Evolutionary conservation across 371 early-diverging fungal species (phyloP), one percentile per base, ranked within the genome.

Genomic region (Mycotypha africana): DNA sequence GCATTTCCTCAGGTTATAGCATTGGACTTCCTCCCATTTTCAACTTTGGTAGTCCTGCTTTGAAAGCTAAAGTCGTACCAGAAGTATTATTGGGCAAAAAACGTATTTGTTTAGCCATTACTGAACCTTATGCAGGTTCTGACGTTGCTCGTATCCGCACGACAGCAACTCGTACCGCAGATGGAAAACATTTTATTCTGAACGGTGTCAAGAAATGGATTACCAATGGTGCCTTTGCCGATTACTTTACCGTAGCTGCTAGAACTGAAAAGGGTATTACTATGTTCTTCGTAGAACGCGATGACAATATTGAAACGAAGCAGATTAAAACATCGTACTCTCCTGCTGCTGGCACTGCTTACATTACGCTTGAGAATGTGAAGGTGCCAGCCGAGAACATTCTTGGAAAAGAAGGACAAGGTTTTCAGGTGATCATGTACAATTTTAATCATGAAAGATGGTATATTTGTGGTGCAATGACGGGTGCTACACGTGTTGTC

Each of bases 141-240:
- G 92, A 91, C 61, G 92, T 91, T 1, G 89, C 90, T 34, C 80
- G 81, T 54, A 66, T 92, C 38, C 66, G 62, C 19, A 78, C 81
- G 15, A 80, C 80, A 38, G 90, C 90, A 5, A 41, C 28, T 33
- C 40, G 42, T 15, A 52, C 42, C 10, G 24, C 53, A 9, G 47
- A 52, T 30, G 47, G 42, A 6, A 45, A 46, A 28, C 45, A 58
- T 38, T 53, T 47, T 67, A 82, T 88, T 40, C 70, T 87, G 48
- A 87, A 88, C 41, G 88, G 89, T 42, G 88, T 88, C 54, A 91
- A 91, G 76, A 89, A 89, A 67, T 86, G 86, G 84, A 84, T 84
- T 45, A 90, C 93, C 46, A 89, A 88, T 60, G 93, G 93, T 51
- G 74, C 78, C 14, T 58, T 60, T 55, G 79, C 84, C 15, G 86